Conservation (phyloP, 1,284 basidiomycete species). For the Rhodotorula sp. region DNA sequence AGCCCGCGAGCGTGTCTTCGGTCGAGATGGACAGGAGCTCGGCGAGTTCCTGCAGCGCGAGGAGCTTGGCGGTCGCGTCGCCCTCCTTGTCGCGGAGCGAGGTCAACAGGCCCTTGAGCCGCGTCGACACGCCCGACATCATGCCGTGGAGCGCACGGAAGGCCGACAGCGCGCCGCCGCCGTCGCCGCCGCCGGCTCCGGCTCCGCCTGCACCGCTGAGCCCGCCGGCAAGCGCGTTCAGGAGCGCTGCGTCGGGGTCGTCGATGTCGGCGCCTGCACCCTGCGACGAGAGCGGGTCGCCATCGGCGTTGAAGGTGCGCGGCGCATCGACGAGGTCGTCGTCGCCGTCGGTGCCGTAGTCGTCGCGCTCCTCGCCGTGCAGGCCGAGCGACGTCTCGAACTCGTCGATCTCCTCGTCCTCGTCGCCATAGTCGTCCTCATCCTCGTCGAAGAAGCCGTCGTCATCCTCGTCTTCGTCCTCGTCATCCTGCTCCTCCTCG, state of each 20-base stretch:
- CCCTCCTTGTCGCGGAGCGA: slow-evolving; percentile 60
- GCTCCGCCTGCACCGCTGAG: slow-evolving; percentile 4
- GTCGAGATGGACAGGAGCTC: slow-evolving; percentile 95
- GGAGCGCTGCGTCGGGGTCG: slow-evolving; percentile 23
- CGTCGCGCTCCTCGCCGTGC: slow-evolving; percentile 36
- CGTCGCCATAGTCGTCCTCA: slow-evolving; percentile 24
- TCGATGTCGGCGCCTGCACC: neutral
- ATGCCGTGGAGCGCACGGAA: slow-evolving; percentile 71
- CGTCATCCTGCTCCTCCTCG: slow-evolving; percentile 37
- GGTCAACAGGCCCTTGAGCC: slow-evolving; percentile 84
- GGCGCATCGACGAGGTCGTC: slow-evolving; percentile 27
- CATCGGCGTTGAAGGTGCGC: slow-evolving; percentile 35
- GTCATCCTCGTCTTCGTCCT: slow-evolving; percentile 23
- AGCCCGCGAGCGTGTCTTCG: slow-evolving; percentile 93
- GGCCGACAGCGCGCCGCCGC: slow-evolving; percentile 26
- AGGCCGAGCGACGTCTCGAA: slow-evolving; percentile 36
- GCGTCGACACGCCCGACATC: slow-evolving; percentile 80
- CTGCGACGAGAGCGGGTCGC: slow-evolving; percentile 27
- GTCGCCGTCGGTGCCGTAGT: slow-evolving; percentile 29
- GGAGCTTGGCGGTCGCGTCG: slow-evolving; percentile 75
- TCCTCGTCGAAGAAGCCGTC: slow-evolving; percentile 19
- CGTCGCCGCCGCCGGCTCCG: slow-evolving; percentile 8
- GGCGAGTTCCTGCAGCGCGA: slow-evolving; percentile 90
- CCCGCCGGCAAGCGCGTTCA: slow-evolving; percentile 23
- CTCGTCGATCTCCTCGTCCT: slow-evolving; percentile 38